Percentiles rank a stretch among this genome's conserved stretches.
These are phyloP conservation scores for Botrytis pseudocinerea DNA, from an alignment of 2,329 filamentous ascomycete species.

Conservation along the genomic window DNA sequence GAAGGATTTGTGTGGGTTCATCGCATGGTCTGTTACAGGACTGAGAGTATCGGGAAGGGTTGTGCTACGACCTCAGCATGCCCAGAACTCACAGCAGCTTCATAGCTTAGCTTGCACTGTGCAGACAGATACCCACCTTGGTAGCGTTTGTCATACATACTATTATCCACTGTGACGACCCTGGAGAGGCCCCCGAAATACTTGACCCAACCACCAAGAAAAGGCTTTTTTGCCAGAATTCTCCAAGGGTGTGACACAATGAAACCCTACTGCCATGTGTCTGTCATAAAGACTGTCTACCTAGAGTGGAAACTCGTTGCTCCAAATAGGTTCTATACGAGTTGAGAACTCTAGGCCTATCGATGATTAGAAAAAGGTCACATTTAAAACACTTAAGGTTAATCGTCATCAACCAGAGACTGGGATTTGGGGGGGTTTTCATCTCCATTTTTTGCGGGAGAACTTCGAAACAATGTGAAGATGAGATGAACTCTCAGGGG, in stretches of 20 bases:
- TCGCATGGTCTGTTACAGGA: constrained; percentile 9
- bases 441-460: neutral
- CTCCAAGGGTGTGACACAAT: neutral
- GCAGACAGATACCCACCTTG: constrained; percentile 7
- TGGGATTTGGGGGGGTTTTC: neutral
- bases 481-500: neutral
- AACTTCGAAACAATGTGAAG: neutral
- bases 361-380: neutral
- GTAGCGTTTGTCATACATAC: neutral
- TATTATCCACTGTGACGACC: constrained; percentile 2
- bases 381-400: neutral
- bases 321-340: constrained; percentile 10
- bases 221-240: neutral
- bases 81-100: neutral
- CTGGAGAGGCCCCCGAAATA: neutral
- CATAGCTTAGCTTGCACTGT: neutral
- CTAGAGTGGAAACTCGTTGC: neutral
- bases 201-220: neutral
- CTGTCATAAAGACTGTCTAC: neutral
- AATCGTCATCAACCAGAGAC: neutral
- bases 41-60: neutral
- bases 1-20: constrained; percentile 8
- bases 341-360: neutral
- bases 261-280: neutral
- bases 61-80: neutral